Evolutionary conservation across 2,329 filamentous ascomycete genomes (phyloP).

Genomic region (Cladobotryum protrusum): DNA sequence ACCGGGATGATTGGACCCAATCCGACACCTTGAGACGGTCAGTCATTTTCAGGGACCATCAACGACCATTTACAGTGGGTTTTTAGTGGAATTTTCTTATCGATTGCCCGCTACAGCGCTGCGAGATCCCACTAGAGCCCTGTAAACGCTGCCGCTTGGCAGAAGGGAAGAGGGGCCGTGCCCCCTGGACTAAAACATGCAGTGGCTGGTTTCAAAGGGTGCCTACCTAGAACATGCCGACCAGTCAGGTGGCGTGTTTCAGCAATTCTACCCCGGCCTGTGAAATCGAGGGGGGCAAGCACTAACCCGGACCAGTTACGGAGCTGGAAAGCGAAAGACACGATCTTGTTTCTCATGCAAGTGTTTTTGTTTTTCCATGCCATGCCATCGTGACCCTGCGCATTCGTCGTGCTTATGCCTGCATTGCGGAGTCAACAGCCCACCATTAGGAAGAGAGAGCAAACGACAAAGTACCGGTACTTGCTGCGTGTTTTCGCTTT

Average conservation of each 20-base stretch:
- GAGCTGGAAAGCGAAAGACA: constrained; percentile 6
- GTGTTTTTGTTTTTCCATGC: neutral
- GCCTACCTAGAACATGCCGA: neutral
- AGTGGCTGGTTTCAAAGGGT: constrained; percentile 11
- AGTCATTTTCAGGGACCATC: no score
- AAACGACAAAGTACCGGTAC: no score
- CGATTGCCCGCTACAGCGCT: neutral
- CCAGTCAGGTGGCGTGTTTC: constrained; percentile 9
- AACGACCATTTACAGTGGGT: no score
- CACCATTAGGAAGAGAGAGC: no score
- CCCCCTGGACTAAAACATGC: constrained; percentile 11
- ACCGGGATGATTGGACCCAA: no score
- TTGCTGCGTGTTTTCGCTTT: no score
- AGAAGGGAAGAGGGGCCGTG: neutral
- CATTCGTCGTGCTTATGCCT: neutral
- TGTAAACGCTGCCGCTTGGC: neutral
- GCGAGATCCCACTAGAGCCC: neutral
- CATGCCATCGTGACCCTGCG: no score
- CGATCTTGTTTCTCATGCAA: constrained; percentile 1
- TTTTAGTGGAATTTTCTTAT: no score
- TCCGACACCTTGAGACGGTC: no score
- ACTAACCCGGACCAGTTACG: constrained; percentile 7
- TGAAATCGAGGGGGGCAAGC: constrained; percentile 2
- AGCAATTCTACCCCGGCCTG: constrained; percentile 1
- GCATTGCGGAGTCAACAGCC: no score